Conservation (phyloP, 805 yeast genomes). For the Blastobotrys chiropterorum region DNA sequence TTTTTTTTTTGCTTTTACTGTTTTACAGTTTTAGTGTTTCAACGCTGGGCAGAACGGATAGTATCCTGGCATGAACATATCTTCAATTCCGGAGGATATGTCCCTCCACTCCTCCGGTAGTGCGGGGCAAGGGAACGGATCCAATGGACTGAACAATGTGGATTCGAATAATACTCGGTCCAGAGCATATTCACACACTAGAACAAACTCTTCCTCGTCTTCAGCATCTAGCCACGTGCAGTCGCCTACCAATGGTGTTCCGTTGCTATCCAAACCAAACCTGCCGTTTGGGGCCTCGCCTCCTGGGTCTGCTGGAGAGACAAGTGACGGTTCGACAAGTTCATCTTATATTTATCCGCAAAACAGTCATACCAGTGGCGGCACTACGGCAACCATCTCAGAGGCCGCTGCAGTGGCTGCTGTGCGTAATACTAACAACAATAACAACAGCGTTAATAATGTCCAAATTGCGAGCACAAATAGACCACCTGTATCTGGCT, state of each 20-base stretch:
- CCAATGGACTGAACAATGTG: background rate
- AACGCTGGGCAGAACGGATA: background rate
- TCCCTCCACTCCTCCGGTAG: background rate
- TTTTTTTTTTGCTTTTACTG: too few species aligned
- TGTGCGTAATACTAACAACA: conserved; percentile 9
- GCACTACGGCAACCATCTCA: conserved; percentile 11
- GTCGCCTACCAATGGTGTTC: conserved; percentile 12
- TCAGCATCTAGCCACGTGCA: conserved; percentile 18
- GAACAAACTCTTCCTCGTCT: conserved; percentile 24
- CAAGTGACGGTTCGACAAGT: background rate
- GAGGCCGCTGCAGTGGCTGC: conserved; percentile 26
- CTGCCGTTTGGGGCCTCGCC: background rate
- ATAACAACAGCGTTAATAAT: conserved; percentile 7
- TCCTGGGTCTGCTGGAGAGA: background rate
- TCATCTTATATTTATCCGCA: background rate
- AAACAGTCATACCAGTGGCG: conserved; percentile 1
- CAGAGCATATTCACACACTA: conserved; percentile 19
- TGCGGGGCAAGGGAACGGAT: background rate
- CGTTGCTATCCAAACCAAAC: background rate
- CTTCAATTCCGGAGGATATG: conserved; percentile 9
- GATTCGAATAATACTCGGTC: conserved; percentile 1
- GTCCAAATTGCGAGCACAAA: conserved; percentile 12
- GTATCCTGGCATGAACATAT: conserved; percentile 1
- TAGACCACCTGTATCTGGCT: background rate
- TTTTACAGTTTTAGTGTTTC: background rate